A percentile compares a stretch with the other conserved stretches of the same genome.
phyloP scores from a whole-genome alignment of 1,139 yeast genomes.

The Taiozyma onychis region DNA sequence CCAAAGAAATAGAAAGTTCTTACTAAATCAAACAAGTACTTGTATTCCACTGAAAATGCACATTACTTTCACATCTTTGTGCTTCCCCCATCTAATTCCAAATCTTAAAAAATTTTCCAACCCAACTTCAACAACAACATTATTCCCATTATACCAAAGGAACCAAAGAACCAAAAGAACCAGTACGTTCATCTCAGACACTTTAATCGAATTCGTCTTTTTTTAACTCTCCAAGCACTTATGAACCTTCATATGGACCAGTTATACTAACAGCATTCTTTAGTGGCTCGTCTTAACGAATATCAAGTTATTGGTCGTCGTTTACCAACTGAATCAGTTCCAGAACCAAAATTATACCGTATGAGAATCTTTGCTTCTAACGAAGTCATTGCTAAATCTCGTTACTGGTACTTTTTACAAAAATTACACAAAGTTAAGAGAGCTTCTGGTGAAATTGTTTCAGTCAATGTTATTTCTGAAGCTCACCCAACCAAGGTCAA shows the following conservation, averaged over 20 bases:
- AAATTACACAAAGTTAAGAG: constrained; percentile 99
- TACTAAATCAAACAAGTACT: no score
- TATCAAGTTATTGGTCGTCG: constrained; percentile 99
- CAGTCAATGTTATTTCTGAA: constrained; percentile 88
- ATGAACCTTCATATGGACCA: neutral
- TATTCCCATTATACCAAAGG: neutral
- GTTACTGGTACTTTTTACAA: constrained; percentile 99
- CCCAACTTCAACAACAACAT: neutral
- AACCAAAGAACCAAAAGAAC: neutral
- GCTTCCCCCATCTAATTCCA: neutral
- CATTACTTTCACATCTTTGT: neutral
- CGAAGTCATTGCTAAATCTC: constrained; percentile 98
- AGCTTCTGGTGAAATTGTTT: constrained; percentile 98
- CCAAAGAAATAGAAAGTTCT: no score
- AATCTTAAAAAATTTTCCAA: neutral
- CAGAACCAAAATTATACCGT: constrained; percentile 99
- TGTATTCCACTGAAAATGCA: neutral
- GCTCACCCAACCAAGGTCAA: constrained; percentile 98
- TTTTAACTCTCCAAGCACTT: neutral
- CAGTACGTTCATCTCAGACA: neutral
- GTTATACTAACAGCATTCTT: constrained; percentile 18
- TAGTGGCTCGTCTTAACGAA: constrained; percentile 94
- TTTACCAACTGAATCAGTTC: constrained; percentile 98
- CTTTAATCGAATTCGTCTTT: neutral
- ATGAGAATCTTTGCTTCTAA: constrained; percentile 99